Conservation (phyloP, 192 early-diverging fungal species). For the Lobosporangium transversale region DNA sequence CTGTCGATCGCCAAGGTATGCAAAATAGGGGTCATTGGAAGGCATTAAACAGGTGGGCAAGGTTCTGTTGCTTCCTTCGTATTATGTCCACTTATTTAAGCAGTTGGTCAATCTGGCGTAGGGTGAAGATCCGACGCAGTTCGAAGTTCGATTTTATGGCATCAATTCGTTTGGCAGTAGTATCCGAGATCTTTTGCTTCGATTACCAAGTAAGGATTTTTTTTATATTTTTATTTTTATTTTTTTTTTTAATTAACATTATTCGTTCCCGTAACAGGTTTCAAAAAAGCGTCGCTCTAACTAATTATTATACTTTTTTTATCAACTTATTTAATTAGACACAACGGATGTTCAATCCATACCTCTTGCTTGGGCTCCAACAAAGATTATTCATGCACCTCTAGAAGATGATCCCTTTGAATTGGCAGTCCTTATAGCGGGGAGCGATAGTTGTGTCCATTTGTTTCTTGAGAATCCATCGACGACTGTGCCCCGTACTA, state of each 20-base stretch:
- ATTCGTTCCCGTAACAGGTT: background rate
- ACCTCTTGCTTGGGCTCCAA: conserved; percentile 40
- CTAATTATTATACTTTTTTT: too few species aligned
- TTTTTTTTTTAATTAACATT: background rate
- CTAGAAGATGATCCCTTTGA: conserved; percentile 46
- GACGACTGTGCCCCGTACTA: background rate
- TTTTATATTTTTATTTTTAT: background rate
- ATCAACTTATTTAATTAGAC: conserved; percentile 1
- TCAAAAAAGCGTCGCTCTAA: too few species aligned
- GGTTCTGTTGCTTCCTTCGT: background rate
- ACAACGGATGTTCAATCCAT: conserved; percentile 37
- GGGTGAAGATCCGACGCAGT: conserved; percentile 30
- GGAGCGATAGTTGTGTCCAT: conserved; percentile 46
- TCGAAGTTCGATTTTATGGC: conserved; percentile 41
- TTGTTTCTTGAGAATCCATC: conserved; percentile 27
- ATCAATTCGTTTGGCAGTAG: conserved; percentile 33
- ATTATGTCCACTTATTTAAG: too few species aligned
- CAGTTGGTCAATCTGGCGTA: too few species aligned
- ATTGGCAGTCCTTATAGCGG: conserved; percentile 43
- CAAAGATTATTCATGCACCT: conserved; percentile 40
- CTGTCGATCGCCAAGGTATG: conserved; percentile 38
- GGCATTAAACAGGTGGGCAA: too few species aligned
- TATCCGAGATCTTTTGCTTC: conserved; percentile 29
- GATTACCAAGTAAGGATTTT: conserved; percentile 21
- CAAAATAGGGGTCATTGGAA: too few species aligned